Evolutionary conservation across 2,329 filamentous ascomycete species (phyloP).

Genomic region (Aciculosporium take): DNA sequence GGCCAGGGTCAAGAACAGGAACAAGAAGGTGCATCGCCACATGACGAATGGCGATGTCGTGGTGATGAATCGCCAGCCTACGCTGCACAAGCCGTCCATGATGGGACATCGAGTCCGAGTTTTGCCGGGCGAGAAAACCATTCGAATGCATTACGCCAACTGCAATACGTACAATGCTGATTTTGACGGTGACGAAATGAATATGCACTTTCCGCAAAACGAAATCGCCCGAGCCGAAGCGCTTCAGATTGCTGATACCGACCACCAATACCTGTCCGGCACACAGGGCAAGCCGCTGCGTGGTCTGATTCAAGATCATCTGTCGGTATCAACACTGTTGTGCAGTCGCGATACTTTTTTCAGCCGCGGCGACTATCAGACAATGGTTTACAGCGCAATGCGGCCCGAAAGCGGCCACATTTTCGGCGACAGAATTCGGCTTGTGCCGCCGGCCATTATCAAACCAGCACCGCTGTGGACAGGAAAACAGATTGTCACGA

Average conservation of each 20-base stretch:
- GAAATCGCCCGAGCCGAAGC: conserved; percentile 89
- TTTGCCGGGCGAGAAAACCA: conserved; percentile 85
- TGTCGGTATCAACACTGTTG: conserved; percentile 83
- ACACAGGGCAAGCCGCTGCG: conserved; percentile 87
- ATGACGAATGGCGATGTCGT: conserved; percentile 94
- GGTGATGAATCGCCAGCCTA: conserved; percentile 96
- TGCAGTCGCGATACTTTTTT: conserved; percentile 90
- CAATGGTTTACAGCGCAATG: conserved; percentile 81
- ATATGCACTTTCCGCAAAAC: conserved; percentile 98
- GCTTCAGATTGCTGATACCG: conserved; percentile 83
- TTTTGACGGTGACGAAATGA: conserved; percentile 99
- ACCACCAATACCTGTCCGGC: conserved; percentile 90
- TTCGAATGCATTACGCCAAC: conserved; percentile 99
- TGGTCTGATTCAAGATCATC: conserved; percentile 96
- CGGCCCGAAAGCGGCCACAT: conserved; percentile 86
- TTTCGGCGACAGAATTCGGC: conserved; percentile 64
- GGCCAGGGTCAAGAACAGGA: conserved; percentile 75
- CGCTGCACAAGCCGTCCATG: conserved; percentile 95
- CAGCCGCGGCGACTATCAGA: conserved; percentile 73
- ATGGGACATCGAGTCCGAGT: conserved; percentile 95
- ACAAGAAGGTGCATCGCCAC: conserved; percentile 96
- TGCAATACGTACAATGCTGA: conserved; percentile 99
- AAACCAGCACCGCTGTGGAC: conserved; percentile 81
- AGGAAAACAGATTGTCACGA: conserved; percentile 90
- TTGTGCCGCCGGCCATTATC: conserved; percentile 65